Evolutionary conservation across 2,329 filamentous ascomycete species (phyloP).

Genomic region (Alternaria arborescens): DNA sequence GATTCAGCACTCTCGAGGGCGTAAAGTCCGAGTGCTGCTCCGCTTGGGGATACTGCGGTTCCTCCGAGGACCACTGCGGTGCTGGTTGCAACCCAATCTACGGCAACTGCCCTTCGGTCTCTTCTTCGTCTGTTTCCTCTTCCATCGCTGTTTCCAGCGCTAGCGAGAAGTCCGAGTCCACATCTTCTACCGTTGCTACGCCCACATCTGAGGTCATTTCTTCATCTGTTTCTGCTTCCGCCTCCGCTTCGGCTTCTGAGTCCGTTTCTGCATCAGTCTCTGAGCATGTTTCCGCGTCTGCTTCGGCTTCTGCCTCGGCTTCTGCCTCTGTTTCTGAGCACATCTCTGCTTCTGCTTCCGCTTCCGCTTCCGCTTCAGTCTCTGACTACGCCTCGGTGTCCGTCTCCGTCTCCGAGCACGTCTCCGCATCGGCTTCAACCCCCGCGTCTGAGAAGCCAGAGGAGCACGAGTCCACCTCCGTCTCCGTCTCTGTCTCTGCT

Average conservation of each 20-base stretch:
- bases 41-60: constrained; percentile 52
- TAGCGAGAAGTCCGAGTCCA: constrained; percentile 15
- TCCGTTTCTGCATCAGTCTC: not conserved
- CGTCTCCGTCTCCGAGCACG: constrained; percentile 1
- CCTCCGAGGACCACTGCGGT: constrained; percentile 38
- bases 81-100: constrained; percentile 41
- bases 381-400: not conserved
- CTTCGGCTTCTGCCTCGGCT: not conserved
- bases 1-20: constrained; percentile 24
- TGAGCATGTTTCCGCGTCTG: constrained; percentile 13
- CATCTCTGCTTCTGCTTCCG: constrained; percentile 10
- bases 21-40: constrained; percentile 57
- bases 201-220: not conserved
- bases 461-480: not conserved
- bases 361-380: not conserved
- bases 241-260: not conserved
- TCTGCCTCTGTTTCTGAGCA: constrained; percentile 5
- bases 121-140: not conserved
- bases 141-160: constrained; percentile 6
- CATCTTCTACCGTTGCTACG: not conserved
- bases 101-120: constrained; percentile 30
- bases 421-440: constrained; percentile 4
- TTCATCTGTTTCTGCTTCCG: constrained; percentile 1
- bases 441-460: not conserved
- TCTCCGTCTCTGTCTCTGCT: constrained; percentile 3